Conservation (phyloP, 306 rosid genomes). For the Malus orientalis region DNA sequence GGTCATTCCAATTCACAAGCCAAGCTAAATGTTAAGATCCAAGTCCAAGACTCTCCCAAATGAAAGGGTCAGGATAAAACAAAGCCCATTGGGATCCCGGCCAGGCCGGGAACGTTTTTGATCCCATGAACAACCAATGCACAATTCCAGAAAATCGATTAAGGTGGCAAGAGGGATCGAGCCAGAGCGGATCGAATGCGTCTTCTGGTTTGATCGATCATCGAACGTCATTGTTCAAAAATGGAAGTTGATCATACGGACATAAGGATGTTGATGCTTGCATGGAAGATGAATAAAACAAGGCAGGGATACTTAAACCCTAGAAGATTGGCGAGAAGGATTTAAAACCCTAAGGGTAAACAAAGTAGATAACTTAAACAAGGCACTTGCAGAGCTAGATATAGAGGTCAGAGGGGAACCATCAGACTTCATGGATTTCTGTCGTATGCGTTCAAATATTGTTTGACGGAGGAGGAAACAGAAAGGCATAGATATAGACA, state of each 20-base stretch:
- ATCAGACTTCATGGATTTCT: slow-evolving; percentile 77
- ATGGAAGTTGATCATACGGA: slow-evolving; percentile 84
- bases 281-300: slow-evolving; percentile 85
- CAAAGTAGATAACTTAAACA: slow-evolving; percentile 71
- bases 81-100: neutral
- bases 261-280: slow-evolving; percentile 95
- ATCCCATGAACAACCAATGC: neutral
- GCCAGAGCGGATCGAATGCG: slow-evolving; percentile 27
- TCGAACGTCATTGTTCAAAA: slow-evolving; percentile 85
- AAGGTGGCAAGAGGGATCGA: too few species aligned
- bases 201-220: slow-evolving; percentile 64
- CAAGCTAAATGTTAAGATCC: neutral
- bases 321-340: slow-evolving; percentile 97
- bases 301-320: slow-evolving; percentile 89
- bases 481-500: slow-evolving; percentile 93
- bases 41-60: neutral
- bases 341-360: slow-evolving; percentile 80
- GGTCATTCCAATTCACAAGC: too few species aligned
- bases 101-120: neutral
- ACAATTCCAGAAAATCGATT: neutral
- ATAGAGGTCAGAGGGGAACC: slow-evolving; percentile 76
- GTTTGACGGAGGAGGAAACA: slow-evolving; percentile 99
- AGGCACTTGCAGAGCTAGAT: slow-evolving; percentile 85
- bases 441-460: slow-evolving; percentile 84
- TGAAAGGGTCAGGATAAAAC: neutral